Evolutionary conservation across 2,329 filamentous ascomycete genomes (phyloP), one percentile per base, ranked within the genome.

Genomic region (Diaporthe velutina): DNA sequence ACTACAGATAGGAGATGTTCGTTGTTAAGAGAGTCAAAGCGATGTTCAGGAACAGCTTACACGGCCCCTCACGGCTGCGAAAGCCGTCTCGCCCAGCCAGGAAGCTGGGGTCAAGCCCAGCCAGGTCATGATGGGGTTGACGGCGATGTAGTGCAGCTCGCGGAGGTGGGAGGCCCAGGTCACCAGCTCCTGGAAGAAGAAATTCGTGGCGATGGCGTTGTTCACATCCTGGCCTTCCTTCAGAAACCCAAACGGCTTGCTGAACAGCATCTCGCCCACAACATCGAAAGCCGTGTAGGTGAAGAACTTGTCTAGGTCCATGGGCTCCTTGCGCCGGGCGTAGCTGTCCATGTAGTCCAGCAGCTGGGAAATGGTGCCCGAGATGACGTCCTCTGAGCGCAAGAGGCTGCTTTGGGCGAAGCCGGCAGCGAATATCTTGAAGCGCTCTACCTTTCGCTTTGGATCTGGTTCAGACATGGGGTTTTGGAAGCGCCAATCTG

Each of bases 401-500:
- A 80, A 52, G 4, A 80, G 55, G 64, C 75, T 86, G 82, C 76
- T 84, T 8, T 82, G 77, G 2, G 81, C 76, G 61, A 82, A 84
- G 4, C 79, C 81, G 22, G 80, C 64, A 40, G 82, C 79, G 4
- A 85, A 70, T 64, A 83, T 82, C 38, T 80, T 81, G 9, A 80
- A 77, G 67, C 80, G 80, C 55, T 80, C 78, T 40, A 82, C 80
- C 52, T 86, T 83, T 6, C 76, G 78, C 35, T 81, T 82, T 3
- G 82, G 82, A 71, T 84, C 80, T 22, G 82, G 76, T 60, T 82
- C 82, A 8, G 83, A 83, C 83, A 87, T 84, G 40, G 82, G 82
- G 40, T 66, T 66, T 50, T 66, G 61, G 61, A 66, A 66, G 10
- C 61, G 61, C 61, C 61, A 66, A 17, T 66, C 82, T 84, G 67